These are phyloP conservation scores for Crepidotus variabilis DNA, from an alignment of 768 basidiomycete genomes.

Conservation along the genomic window DNA sequence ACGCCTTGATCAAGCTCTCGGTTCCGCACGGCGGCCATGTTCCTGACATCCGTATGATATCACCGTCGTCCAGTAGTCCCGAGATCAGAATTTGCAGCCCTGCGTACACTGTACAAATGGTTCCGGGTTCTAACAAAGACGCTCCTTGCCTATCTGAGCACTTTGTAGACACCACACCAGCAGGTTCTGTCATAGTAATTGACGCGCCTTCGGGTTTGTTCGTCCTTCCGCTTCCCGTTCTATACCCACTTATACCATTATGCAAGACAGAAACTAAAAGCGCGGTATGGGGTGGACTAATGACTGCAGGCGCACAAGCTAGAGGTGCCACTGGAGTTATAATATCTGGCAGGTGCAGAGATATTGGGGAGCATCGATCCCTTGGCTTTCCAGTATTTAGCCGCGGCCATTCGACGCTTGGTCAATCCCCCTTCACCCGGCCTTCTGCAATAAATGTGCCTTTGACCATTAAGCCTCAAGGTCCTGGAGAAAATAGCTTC, in stretches of 20 bases:
- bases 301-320: slow-evolving; percentile 81
- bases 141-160: slow-evolving; percentile 67
- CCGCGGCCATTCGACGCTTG: slow-evolving; percentile 77
- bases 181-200: slow-evolving; percentile 68
- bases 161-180: slow-evolving; percentile 76
- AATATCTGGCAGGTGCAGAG: slow-evolving; percentile 83
- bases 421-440: slow-evolving; percentile 81
- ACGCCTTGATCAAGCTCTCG: slow-evolving; percentile 81
- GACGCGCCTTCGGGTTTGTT: slow-evolving; percentile 64
- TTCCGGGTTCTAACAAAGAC: slow-evolving; percentile 47
- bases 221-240: slow-evolving; percentile 4
- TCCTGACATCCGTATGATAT: slow-evolving; percentile 67
- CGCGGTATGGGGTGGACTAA: slow-evolving; percentile 91
- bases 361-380: slow-evolving; percentile 71
- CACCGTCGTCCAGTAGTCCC: slow-evolving; percentile 33
- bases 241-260: slow-evolving; percentile 16
- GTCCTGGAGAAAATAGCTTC: slow-evolving; percentile 37
- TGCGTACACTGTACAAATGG: slow-evolving; percentile 88
- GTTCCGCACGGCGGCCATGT: slow-evolving; percentile 71
- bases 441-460: slow-evolving; percentile 74
- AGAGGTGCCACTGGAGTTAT: slow-evolving; percentile 71
- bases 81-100: slow-evolving; percentile 55
- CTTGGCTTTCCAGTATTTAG: slow-evolving; percentile 80
- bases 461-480: slow-evolving; percentile 44
- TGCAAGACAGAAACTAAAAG: slow-evolving; percentile 55